These are phyloP conservation scores for Boletus sp. DNA, from an alignment of 768 basidiomycete species.

Conservation along the genomic window DNA sequence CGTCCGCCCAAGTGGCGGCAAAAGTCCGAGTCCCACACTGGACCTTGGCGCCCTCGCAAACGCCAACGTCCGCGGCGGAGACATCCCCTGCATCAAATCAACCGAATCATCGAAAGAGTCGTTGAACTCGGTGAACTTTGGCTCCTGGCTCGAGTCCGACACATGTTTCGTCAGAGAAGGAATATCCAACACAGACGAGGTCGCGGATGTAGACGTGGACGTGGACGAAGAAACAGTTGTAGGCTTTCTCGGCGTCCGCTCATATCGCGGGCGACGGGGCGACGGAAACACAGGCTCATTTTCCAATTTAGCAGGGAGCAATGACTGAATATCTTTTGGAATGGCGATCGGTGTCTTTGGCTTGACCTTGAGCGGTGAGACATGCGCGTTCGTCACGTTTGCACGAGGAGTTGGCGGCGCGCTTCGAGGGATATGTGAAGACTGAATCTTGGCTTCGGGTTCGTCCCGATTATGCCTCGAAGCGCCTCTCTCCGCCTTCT, in stretches of 20 bases:
- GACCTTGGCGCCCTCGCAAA: slow-evolving; percentile 42
- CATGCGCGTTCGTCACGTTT: slow-evolving; percentile 26
- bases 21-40: slow-evolving; percentile 30
- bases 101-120: slow-evolving; percentile 38
- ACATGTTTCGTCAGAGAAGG: slow-evolving; percentile 41
- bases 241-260: slow-evolving; percentile 30
- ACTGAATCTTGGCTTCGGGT: slow-evolving; percentile 48
- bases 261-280: slow-evolving; percentile 30
- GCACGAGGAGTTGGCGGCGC: slow-evolving; percentile 36
- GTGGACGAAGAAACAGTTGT: background rate
- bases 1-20: slow-evolving; percentile 50
- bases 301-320: slow-evolving; percentile 66
- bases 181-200: slow-evolving; percentile 43
- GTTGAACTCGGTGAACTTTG: slow-evolving; percentile 32
- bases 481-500: slow-evolving; percentile 43
- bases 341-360: slow-evolving; percentile 52
- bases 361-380: slow-evolving; percentile 56
- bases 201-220: slow-evolving; percentile 34
- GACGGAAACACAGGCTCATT: slow-evolving; percentile 50
- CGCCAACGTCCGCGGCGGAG: slow-evolving; percentile 53
- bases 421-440: slow-evolving; percentile 26
- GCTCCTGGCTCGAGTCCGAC: slow-evolving; percentile 43
- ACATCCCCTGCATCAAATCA: slow-evolving; percentile 42
- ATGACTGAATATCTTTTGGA: slow-evolving; percentile 55
- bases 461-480: slow-evolving; percentile 48